Conservation (phyloP, 2,329 filamentous ascomycete genomes). For the Cercospora citrullina region DNA sequence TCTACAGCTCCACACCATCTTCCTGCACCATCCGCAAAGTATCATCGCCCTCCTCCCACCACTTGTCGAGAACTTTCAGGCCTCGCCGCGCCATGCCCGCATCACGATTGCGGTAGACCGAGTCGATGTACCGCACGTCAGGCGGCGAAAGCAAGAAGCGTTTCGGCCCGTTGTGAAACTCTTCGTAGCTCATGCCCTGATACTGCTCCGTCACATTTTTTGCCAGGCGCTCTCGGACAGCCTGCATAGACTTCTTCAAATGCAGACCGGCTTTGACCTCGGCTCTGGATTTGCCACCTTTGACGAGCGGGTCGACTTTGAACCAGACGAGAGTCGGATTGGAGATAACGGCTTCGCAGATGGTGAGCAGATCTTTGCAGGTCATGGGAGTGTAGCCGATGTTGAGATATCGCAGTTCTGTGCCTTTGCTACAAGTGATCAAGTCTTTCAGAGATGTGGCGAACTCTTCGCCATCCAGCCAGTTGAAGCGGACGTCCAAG, state of each 20-base stretch:
- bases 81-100: constrained; percentile 36
- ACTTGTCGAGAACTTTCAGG: constrained; percentile 38
- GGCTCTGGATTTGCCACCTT: constrained; percentile 26
- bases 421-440: constrained; percentile 32
- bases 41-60: constrained; percentile 28
- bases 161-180: constrained; percentile 26
- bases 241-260: constrained; percentile 17
- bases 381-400: constrained; percentile 43
- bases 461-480: constrained; percentile 43
- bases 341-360: constrained; percentile 38
- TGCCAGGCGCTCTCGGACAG: constrained; percentile 25
- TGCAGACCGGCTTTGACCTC: constrained; percentile 27
- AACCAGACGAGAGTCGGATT: constrained; percentile 44
- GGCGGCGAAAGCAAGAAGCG: constrained; percentile 28
- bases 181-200: constrained; percentile 28
- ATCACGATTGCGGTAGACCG: constrained; percentile 43
- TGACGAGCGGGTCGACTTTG: constrained; percentile 42
- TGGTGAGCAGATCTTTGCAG: constrained; percentile 32
- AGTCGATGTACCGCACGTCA: constrained; percentile 36
- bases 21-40: constrained; percentile 21
- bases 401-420: constrained; percentile 46
- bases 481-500: constrained; percentile 51
- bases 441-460: constrained; percentile 41
- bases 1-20: neutral
- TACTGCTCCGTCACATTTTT: constrained; percentile 34